These are phyloP conservation scores for Alternaria tenuissima DNA, from an alignment of 2,329 filamentous ascomycete species.

Conservation along the genomic window DNA sequence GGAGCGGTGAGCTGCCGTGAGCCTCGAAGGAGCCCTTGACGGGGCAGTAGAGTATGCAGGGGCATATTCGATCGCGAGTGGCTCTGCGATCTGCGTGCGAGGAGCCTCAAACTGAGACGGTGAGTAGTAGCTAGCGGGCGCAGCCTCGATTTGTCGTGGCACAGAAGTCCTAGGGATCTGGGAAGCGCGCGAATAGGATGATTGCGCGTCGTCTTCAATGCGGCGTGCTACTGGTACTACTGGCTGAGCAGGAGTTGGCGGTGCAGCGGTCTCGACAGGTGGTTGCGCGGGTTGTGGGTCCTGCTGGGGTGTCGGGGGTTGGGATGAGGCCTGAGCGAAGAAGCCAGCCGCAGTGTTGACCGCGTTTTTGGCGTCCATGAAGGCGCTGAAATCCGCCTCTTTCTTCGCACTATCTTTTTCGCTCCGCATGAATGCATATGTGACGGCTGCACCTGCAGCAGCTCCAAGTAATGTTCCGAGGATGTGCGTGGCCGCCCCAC, in stretches of 20 bases:
- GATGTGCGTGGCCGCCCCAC: slow-evolving; percentile 68
- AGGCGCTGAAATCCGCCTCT: slow-evolving; percentile 52
- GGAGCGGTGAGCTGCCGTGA: slow-evolving; percentile 37
- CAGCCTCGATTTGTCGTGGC: slow-evolving; percentile 51
- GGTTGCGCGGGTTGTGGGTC: slow-evolving; percentile 42
- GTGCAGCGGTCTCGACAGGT: slow-evolving; percentile 30
- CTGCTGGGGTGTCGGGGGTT: slow-evolving; percentile 40
- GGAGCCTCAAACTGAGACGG: slow-evolving; percentile 43
- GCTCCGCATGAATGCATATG: slow-evolving; percentile 75
- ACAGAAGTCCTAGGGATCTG: slow-evolving; percentile 25
- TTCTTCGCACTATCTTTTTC: slow-evolving; percentile 60
- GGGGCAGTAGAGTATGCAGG: slow-evolving; percentile 43
- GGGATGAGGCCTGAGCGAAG: slow-evolving; percentile 38
- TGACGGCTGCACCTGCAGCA: slow-evolving; percentile 77
- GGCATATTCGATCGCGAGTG: slow-evolving; percentile 45
- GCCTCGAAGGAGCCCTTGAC: slow-evolving; percentile 34
- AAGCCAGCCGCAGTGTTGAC: slow-evolving; percentile 41
- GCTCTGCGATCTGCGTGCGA: slow-evolving; percentile 35
- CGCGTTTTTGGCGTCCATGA: slow-evolving; percentile 43
- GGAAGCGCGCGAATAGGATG: slow-evolving; percentile 39
- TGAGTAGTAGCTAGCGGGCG: slow-evolving; percentile 45
- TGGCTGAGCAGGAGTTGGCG: slow-evolving; percentile 26
- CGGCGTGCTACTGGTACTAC: slow-evolving; percentile 42
- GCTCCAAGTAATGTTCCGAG: slow-evolving; percentile 81
- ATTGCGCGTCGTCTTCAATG: slow-evolving; percentile 51